These are phyloP conservation scores for Aspergillus tanneri DNA, from an alignment of 2,329 filamentous ascomycete genomes.

Conservation along the genomic window DNA sequence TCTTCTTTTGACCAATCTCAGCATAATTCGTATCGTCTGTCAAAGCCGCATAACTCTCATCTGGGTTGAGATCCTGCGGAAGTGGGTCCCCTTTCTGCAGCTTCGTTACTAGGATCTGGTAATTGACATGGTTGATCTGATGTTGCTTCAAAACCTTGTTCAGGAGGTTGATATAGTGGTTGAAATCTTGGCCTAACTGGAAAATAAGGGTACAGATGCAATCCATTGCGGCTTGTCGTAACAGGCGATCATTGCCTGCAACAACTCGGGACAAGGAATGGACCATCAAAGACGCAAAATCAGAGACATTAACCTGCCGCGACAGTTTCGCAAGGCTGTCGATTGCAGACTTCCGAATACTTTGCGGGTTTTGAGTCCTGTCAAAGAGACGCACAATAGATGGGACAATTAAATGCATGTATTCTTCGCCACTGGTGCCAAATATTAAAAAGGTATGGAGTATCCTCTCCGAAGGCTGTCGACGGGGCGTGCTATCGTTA, in stretches of 20 bases:
- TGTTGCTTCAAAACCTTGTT: conserved; percentile 79
- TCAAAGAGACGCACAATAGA: conserved; percentile 95
- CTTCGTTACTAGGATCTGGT: conserved; percentile 87
- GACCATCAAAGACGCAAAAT: conserved; percentile 94
- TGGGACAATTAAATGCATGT: conserved; percentile 98
- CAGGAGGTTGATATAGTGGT: conserved; percentile 90
- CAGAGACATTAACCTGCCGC: conserved; percentile 92
- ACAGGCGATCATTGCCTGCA: conserved; percentile 65
- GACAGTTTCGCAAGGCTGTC: conserved; percentile 94
- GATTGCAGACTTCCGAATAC: conserved; percentile 82
- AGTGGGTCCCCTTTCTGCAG: conserved; percentile 90
- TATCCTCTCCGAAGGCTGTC: conserved; percentile 83
- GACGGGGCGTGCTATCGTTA: conserved; percentile 71
- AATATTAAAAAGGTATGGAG: conserved; percentile 95
- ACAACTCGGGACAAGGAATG: conserved; percentile 87
- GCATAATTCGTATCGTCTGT: conserved; percentile 77
- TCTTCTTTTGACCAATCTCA: conserved; percentile 86
- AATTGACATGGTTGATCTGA: conserved; percentile 85
- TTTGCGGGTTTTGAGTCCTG: conserved; percentile 74
- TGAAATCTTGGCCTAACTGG: conserved; percentile 90
- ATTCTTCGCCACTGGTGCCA: conserved; percentile 92
- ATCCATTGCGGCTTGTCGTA: conserved; percentile 83
- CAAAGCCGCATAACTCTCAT: conserved; percentile 74
- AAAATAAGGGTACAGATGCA: conserved; percentile 94
- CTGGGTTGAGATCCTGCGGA: conserved; percentile 90